Percentiles rank a stretch among this genome's conserved stretches.
Evolutionary conservation across 768 basidiomycete genomes (phyloP).

Genomic region (Auriscalpium vulgare): DNA sequence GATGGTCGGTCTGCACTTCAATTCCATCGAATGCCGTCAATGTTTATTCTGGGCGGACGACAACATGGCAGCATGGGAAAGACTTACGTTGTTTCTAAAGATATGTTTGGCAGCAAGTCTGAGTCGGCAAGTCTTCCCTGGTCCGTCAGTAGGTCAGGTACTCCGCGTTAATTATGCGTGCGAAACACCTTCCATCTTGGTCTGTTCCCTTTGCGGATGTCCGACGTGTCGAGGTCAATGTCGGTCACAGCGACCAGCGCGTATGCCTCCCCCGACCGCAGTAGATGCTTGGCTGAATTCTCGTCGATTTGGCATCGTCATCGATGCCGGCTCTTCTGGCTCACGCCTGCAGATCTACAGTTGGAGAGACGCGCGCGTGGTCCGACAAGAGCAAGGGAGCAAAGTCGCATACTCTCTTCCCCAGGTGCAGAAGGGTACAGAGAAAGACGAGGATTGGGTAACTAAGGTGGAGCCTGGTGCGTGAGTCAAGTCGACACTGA

Average conservation of each 20-base stretch:
- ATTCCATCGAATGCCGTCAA: not conserved
- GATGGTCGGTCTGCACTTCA: too few relatives aligned
- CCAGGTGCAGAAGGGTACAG: constrained; percentile 87
- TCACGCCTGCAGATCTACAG: constrained; percentile 95
- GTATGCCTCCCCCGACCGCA: constrained; percentile 69
- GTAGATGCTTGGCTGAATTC: constrained; percentile 69
- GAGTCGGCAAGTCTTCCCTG: not conserved
- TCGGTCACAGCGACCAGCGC: not conserved
- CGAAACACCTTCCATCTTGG: not conserved
- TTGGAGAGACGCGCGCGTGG: constrained; percentile 77
- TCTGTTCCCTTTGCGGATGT: not conserved
- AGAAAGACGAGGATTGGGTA: constrained; percentile 76
- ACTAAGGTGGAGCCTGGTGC: constrained; percentile 89
- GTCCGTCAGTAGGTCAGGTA: not conserved
- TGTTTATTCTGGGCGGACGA: not conserved
- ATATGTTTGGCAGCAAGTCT: not conserved
- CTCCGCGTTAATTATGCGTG: not conserved
- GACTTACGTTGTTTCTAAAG: not conserved
- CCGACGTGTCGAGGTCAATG: not conserved
- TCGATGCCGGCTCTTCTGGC: constrained; percentile 98
- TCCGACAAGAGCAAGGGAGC: constrained; percentile 44
- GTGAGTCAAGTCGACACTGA: constrained; percentile 20
- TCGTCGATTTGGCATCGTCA: constrained; percentile 86
- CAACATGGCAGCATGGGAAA: not conserved
- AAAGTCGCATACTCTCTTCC: constrained; percentile 54